Conservation (phyloP, 352 stramenopile species). For the Globisporangium iwayamae region DNA sequence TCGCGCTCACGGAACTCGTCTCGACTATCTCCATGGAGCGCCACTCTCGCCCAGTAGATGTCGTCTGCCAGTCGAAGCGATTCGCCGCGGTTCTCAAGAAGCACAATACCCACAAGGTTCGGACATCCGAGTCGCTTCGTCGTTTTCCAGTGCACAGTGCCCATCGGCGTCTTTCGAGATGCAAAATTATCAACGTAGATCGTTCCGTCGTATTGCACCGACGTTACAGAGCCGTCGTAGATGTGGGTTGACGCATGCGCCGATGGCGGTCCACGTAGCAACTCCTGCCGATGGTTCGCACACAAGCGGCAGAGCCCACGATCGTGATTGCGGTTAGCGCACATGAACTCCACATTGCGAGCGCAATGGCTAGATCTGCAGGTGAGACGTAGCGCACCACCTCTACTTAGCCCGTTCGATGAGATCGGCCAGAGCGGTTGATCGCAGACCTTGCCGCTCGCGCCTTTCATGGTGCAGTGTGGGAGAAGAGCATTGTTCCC, state of each 20-base stretch:
- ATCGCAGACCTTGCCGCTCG: conserved; percentile 57
- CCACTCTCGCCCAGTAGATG: conserved; percentile 78
- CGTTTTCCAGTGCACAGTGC: conserved; percentile 73
- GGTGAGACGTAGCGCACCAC: conserved; percentile 14
- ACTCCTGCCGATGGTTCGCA: conserved; percentile 40
- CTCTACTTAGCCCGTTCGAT: conserved; percentile 3
- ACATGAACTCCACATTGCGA: conserved; percentile 55
- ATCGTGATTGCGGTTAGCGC: conserved; percentile 45
- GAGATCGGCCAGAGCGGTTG: conserved; percentile 63
- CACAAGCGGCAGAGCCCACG: conserved; percentile 65
- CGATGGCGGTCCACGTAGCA: conserved; percentile 50
- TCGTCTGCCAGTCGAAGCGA: conserved; percentile 44
- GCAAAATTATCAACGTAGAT: conserved; percentile 56
- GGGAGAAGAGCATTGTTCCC: conserved; percentile 79
- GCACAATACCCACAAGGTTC: conserved; percentile 81
- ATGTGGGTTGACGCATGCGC: conserved; percentile 74
- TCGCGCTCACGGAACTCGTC: conserved; percentile 71
- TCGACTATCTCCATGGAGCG: conserved; percentile 58
- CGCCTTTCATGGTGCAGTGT: conserved; percentile 49
- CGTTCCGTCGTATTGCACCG: conserved; percentile 56
- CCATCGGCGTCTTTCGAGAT: conserved; percentile 54
- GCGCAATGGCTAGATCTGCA: conserved; percentile 58
- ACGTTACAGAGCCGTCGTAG: conserved; percentile 56
- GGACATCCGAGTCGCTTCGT: conserved; percentile 72
- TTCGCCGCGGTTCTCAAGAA: conserved; percentile 43